phyloP scores from a whole-genome alignment of 2,329 filamentous ascomycete species.

The Aspergillus fijiensis region DNA sequence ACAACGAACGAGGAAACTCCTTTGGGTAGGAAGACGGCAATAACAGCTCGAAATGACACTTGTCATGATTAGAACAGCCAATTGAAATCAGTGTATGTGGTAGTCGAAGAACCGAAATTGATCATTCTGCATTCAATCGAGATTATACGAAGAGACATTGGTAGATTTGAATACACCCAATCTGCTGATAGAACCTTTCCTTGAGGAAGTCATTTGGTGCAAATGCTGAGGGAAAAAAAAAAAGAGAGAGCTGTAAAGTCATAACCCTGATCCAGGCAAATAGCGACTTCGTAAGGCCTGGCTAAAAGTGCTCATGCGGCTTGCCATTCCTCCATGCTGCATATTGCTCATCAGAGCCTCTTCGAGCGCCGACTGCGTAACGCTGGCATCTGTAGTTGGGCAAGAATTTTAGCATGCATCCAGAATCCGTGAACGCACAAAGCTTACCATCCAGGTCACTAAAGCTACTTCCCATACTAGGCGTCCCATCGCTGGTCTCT shows the following conservation, averaged over 20 bases:
- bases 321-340: slow-evolving; percentile 53
- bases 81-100: too few species aligned
- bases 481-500: slow-evolving; percentile 55
- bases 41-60: too few species aligned
- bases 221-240: neutral
- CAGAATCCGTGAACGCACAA: neutral
- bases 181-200: too few species aligned
- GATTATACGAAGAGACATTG: too few species aligned
- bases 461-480: slow-evolving; percentile 65
- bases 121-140: too few species aligned
- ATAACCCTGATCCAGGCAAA: slow-evolving; percentile 23
- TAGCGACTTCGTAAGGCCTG: slow-evolving; percentile 56
- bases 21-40: too few species aligned
- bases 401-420: slow-evolving; percentile 1
- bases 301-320: slow-evolving; percentile 53
- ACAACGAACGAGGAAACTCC: too few species aligned
- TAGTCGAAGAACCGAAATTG: too few species aligned
- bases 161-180: too few species aligned
- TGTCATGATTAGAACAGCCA: too few species aligned
- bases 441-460: slow-evolving; percentile 61
- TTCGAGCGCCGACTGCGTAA: slow-evolving; percentile 64
- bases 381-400: slow-evolving; percentile 53
- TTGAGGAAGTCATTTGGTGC: neutral
- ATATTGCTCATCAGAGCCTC: slow-evolving; percentile 64
- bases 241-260: neutral